Conservation (phyloP, 192 early-diverging fungal genomes). For the Entomortierella chlamydospora region DNA sequence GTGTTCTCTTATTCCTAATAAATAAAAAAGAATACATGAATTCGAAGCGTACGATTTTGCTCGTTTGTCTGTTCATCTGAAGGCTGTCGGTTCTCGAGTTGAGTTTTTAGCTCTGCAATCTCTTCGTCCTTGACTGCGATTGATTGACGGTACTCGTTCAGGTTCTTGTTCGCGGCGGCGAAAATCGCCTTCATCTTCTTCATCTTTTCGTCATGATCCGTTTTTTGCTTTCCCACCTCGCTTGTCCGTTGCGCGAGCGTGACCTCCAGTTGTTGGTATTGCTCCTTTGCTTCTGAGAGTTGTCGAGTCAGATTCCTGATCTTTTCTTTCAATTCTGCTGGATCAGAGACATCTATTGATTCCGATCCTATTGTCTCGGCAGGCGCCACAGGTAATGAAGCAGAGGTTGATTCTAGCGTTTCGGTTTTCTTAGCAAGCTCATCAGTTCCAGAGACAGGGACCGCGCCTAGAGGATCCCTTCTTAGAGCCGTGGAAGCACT, state of each 20-base stretch:
- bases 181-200: slow-evolving; percentile 73
- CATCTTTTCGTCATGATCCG: slow-evolving; percentile 68
- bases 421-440: background rate
- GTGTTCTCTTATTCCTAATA: background rate
- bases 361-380: background rate
- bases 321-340: background rate
- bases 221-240: slow-evolving; percentile 51
- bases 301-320: slow-evolving; percentile 10
- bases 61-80: slow-evolving; percentile 26
- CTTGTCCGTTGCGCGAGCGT: slow-evolving; percentile 13
- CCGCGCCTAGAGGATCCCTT: slow-evolving; percentile 24
- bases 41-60: slow-evolving; percentile 37
- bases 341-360: background rate
- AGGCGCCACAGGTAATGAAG: background rate
- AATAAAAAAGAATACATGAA: background rate
- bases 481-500: background rate
- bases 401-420: background rate
- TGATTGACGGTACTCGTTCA: slow-evolving; percentile 64
- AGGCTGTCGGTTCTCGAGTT: slow-evolving; percentile 39
- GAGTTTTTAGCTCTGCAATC: slow-evolving; percentile 46
- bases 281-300: slow-evolving; percentile 10
- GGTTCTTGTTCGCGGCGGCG: slow-evolving; percentile 64
- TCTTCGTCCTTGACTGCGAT: slow-evolving; percentile 61
- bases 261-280: slow-evolving; percentile 18
- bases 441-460: background rate